A percentile compares a stretch with the other conserved stretches of the same genome.
These are phyloP conservation scores for Colletotrichum cuscutae DNA, from an alignment of 2,329 filamentous ascomycete species.

Conservation along the genomic window DNA sequence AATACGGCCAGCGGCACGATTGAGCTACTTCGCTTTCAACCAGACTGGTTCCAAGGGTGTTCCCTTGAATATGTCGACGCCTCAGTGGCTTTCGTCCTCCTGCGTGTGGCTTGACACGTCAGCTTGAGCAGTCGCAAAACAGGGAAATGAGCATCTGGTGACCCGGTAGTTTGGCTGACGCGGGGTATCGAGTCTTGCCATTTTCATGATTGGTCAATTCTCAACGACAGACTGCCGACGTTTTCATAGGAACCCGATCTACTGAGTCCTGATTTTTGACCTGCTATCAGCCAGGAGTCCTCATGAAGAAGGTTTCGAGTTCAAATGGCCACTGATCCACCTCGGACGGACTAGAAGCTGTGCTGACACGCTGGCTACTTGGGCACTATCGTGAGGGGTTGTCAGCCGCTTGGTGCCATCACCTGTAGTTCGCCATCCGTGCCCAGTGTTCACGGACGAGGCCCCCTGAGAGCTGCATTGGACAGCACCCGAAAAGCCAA, in stretches of 20 bases:
- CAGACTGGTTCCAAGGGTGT: neutral
- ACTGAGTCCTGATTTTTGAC: neutral
- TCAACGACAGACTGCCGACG: neutral
- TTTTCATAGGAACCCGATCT: neutral
- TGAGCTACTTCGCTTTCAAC: neutral
- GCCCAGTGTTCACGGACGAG: constrained; percentile 11
- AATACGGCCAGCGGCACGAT: neutral
- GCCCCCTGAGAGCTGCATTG: neutral
- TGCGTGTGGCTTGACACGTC: constrained; percentile 9
- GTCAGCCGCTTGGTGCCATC: neutral
- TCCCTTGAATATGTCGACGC: neutral
- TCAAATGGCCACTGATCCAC: neutral
- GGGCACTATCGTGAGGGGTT: neutral
- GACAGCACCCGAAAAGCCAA: constrained; percentile 4
- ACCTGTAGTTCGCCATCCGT: constrained; percentile 16
- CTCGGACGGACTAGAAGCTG: neutral
- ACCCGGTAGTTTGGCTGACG: constrained; percentile 21
- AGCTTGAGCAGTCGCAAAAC: neutral
- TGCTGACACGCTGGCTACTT: neutral
- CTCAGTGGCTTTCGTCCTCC: constrained; percentile 1
- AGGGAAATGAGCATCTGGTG: constrained; percentile 11
- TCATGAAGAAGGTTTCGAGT: neutral
- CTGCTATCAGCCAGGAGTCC: neutral
- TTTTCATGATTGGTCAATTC: neutral
- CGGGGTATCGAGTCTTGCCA: constrained; percentile 1